phyloP scores from a whole-genome alignment of 2,329 filamentous ascomycete species.

The Hortaea sp. region DNA sequence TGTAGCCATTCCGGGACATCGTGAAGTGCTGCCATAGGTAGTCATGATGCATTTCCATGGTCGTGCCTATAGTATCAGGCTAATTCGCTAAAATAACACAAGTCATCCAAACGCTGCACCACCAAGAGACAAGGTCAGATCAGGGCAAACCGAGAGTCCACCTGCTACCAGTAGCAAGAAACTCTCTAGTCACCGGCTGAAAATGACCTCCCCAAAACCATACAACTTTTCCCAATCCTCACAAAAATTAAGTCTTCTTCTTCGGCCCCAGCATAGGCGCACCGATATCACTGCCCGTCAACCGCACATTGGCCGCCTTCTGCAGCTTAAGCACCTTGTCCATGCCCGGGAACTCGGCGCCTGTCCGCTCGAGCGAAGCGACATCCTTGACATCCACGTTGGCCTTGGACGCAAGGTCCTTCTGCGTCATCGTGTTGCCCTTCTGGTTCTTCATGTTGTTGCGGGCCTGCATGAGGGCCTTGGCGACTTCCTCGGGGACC shows the following conservation, averaged over 20 bases:
- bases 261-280: conserved; percentile 67
- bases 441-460: conserved; percentile 73
- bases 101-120: not conserved
- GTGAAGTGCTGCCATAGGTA: not conserved
- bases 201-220: not conserved
- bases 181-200: too few relatives aligned
- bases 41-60: not conserved
- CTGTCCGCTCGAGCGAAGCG: conserved; percentile 73
- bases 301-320: conserved; percentile 41
- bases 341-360: conserved; percentile 70
- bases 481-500: conserved; percentile 67
- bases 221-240: not conserved
- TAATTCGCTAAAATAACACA: not conserved
- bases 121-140: too few relatives aligned
- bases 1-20: too few relatives aligned
- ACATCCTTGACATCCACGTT: conserved; percentile 75
- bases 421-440: conserved; percentile 70
- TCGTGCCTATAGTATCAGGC: not conserved
- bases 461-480: conserved; percentile 71
- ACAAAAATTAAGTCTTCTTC: conserved; percentile 43
- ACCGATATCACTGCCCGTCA: conserved; percentile 50
- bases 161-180: too few relatives aligned
- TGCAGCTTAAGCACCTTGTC: conserved; percentile 78
- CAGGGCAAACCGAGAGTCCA: too few relatives aligned
- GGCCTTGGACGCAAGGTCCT: conserved; percentile 73